These are phyloP conservation scores for Suhomyces bribrorum DNA, from an alignment of 1,139 yeast genomes.

Conservation along the genomic window DNA sequence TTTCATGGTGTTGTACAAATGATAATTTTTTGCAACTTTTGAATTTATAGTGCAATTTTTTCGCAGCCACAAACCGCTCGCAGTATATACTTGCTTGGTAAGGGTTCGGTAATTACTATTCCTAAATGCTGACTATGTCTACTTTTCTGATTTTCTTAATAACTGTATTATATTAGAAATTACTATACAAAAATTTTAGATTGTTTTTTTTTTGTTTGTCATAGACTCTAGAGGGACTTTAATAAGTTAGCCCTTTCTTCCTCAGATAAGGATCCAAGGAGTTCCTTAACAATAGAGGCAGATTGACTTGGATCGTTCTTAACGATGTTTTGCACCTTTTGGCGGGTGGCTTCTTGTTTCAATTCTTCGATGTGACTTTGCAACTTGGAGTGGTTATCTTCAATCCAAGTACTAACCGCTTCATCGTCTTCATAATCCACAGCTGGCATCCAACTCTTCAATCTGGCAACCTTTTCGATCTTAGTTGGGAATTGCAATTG, in stretches of 20 bases:
- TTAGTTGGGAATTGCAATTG: constrained; percentile 63
- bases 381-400: constrained; percentile 67
- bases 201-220: too few relatives aligned
- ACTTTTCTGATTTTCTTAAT: too few relatives aligned
- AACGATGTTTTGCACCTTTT: constrained; percentile 59
- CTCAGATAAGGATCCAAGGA: constrained; percentile 56
- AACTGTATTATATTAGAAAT: background rate
- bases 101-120: too few relatives aligned
- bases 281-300: constrained; percentile 60
- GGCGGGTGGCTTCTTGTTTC: constrained; percentile 64
- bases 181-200: background rate
- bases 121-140: too few relatives aligned
- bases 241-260: constrained; percentile 59
- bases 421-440: constrained; percentile 72
- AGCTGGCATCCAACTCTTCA: constrained; percentile 85
- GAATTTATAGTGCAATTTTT: background rate
- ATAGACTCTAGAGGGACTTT: constrained; percentile 27
- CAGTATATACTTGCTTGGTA: background rate
- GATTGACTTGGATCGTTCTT: constrained; percentile 58
- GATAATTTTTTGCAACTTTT: background rate
- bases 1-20: background rate
- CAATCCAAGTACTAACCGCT: constrained; percentile 85
- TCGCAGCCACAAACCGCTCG: background rate
- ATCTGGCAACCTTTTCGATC: constrained; percentile 80
- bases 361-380: constrained; percentile 64